phyloP scores from a whole-genome alignment of 345 rosid genomes.

The Rhodomyrtus tomentosa region DNA sequence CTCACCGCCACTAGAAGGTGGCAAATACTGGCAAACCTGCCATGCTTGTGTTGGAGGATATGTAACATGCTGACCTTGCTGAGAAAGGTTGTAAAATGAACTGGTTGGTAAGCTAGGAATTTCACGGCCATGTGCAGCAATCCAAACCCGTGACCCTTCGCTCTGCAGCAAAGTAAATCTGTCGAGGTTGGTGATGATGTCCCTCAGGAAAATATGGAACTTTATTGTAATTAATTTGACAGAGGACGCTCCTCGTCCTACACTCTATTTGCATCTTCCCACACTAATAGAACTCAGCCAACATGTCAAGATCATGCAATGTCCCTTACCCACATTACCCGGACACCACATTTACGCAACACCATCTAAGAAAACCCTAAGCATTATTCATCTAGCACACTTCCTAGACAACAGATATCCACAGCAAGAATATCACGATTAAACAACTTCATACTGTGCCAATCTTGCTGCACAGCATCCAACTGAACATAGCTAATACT shows the following conservation, averaged over 20 bases:
- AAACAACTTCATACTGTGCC: background rate
- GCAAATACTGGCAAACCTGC: slow-evolving; percentile 52
- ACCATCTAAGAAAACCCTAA: background rate
- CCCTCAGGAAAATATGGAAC: background rate
- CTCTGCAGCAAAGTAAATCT: slow-evolving; percentile 41
- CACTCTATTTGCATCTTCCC: background rate
- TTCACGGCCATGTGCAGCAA: slow-evolving; percentile 71
- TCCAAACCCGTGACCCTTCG: slow-evolving; percentile 82
- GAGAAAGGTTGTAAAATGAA: slow-evolving; percentile 75
- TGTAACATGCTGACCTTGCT: slow-evolving; percentile 79
- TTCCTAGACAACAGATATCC: background rate
- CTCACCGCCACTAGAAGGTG: slow-evolving; percentile 71
- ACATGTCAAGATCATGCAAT: background rate
- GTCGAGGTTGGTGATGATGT: background rate
- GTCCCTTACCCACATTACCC: background rate
- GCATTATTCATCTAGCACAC: background rate
- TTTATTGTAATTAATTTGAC: background rate
- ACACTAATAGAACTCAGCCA: background rate
- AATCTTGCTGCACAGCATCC: background rate
- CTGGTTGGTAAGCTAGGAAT: slow-evolving; percentile 53
- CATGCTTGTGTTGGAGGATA: slow-evolving; percentile 64
- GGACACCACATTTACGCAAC: background rate
- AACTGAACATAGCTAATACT: background rate
- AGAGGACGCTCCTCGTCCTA: background rate
- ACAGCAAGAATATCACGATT: background rate